Conservation (phyloP, 1,139 yeast genomes). For the Lodderomyces parapsilosis region DNA sequence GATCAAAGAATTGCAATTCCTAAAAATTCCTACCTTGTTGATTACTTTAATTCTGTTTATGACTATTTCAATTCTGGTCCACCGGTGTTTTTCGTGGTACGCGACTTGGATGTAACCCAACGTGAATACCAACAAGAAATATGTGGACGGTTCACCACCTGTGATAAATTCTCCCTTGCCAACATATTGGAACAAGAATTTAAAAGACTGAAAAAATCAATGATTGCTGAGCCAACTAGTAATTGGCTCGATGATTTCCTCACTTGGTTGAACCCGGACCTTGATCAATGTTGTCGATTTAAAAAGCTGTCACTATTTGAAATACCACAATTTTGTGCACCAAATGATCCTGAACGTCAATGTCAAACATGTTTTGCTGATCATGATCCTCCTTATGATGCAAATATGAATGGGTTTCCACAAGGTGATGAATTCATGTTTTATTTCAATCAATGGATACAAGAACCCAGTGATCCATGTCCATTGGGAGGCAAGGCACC, state of each 20-base stretch:
- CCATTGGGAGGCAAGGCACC: conserved; percentile 97
- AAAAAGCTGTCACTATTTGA: conserved; percentile 33
- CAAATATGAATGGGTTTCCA: conserved; percentile 83
- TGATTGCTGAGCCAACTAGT: conserved; percentile 77
- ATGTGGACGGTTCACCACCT: conserved; percentile 86
- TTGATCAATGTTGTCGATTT: conserved; percentile 82
- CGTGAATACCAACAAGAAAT: conserved; percentile 65
- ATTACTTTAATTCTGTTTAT: conserved; percentile 77
- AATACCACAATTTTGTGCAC: conserved; percentile 55
- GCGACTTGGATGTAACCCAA: conserved; percentile 59
- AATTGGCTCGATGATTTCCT: conserved; percentile 93
- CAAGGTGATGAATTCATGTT: conserved; percentile 63
- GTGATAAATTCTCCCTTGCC: conserved; percentile 74
- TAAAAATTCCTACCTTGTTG: conserved; percentile 70
- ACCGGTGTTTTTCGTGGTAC: conserved; percentile 81
- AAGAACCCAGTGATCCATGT: conserved; percentile 84
- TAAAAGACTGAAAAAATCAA: conserved; percentile 60
- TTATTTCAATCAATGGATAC: conserved; percentile 79
- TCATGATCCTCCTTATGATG: conserved; percentile 61
- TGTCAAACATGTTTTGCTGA: conserved; percentile 70
- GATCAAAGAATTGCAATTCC: conserved; percentile 93
- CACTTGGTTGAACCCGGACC: conserved; percentile 80
- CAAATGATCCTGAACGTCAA: conserved; percentile 65
- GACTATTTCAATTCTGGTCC: conserved; percentile 82
- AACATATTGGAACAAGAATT: conserved; percentile 88